phyloP scores from a whole-genome alignment of 257 asterid genomes.

The Mitragyna speciosa region DNA sequence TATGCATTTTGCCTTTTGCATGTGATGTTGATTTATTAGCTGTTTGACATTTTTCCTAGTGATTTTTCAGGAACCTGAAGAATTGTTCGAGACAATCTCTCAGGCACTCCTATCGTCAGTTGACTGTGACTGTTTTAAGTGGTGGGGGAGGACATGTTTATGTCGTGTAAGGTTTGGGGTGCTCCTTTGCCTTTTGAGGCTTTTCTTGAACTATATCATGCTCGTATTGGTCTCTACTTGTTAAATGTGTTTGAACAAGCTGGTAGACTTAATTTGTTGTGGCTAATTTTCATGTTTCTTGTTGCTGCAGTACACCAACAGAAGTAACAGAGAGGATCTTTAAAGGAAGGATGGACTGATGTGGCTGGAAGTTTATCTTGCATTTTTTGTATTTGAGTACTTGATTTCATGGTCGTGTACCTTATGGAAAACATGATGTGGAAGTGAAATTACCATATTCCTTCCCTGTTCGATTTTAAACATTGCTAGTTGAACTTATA shows the following conservation, averaged over 20 bases:
- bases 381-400: background rate
- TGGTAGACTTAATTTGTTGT: background rate
- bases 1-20: background rate
- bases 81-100: constrained; percentile 87
- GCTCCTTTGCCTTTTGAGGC: background rate
- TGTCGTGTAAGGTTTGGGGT: constrained; percentile 63
- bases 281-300: too few relatives aligned
- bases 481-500: too few relatives aligned
- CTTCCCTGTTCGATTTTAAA: too few relatives aligned
- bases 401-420: background rate
- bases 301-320: constrained; percentile 73
- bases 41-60: constrained; percentile 4
- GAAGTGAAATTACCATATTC: too few relatives aligned
- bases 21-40: background rate
- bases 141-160: constrained; percentile 99
- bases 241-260: background rate
- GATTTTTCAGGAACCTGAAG: constrained; percentile 70
- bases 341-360: constrained; percentile 86
- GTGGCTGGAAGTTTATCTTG: background rate
- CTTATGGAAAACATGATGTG: too few relatives aligned
- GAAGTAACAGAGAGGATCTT: constrained; percentile 87
- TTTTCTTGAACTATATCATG: background rate
- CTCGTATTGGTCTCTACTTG: background rate
- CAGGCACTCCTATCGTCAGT: constrained; percentile 86
- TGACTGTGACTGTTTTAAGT: constrained; percentile 95